These are phyloP conservation scores for Dimocarpus longan DNA, from an alignment of 345 rosid genomes.

Conservation along the genomic window DNA sequence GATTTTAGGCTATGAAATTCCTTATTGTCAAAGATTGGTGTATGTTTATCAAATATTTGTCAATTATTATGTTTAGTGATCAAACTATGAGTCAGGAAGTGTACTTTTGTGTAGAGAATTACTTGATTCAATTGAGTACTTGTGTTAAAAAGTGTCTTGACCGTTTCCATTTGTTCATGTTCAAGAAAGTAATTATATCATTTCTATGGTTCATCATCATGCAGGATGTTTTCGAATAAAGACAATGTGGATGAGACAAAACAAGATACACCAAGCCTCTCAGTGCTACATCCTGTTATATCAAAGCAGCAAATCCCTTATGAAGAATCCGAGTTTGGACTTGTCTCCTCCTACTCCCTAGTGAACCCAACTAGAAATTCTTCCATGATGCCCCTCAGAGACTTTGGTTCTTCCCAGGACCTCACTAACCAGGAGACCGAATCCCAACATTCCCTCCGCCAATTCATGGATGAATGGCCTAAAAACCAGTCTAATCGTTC, in stretches of 20 bases:
- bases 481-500: slow-evolving; percentile 43
- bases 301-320: slow-evolving; percentile 38
- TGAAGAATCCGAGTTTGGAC: slow-evolving; percentile 41
- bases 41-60: neutral
- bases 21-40: neutral
- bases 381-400: slow-evolving; percentile 33
- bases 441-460: slow-evolving; percentile 50
- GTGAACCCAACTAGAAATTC: slow-evolving; percentile 48
- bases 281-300: slow-evolving; percentile 32
- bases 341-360: slow-evolving; percentile 47
- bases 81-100: neutral
- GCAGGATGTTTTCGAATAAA: slow-evolving; percentile 50
- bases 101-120: neutral
- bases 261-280: slow-evolving; percentile 34
- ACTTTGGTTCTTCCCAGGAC: slow-evolving; percentile 45
- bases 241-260: slow-evolving; percentile 34
- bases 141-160: neutral
- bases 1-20: neutral
- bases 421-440: slow-evolving; percentile 36
- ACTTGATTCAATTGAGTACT: neutral
- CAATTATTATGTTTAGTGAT: neutral
- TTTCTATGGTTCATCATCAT: neutral
- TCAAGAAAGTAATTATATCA: neutral
- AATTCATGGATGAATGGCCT: slow-evolving; percentile 70
- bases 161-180: neutral